Evolutionary conservation across 257 asterid species (phyloP), one percentile per base, ranked within the genome.

Genomic region (Solanum gracilifrons): DNA sequence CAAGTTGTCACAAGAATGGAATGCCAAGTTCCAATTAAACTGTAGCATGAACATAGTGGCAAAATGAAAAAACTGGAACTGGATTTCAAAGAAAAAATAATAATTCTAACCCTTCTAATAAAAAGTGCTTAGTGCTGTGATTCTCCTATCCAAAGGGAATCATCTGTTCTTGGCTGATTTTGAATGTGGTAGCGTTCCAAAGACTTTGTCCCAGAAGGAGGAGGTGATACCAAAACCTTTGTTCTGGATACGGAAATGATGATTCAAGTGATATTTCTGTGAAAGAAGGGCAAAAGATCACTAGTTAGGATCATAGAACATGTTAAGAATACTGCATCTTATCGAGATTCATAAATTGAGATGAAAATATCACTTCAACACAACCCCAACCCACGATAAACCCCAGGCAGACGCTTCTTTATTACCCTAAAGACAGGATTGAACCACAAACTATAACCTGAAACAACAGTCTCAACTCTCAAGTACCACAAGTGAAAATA

Each of bases 171-270:
- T 88, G 88, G 88, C 86, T 58, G 91, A 87, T 88, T 76, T 90
- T 5, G 94, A 18, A 13, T 29, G 91, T 55, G 98, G 94, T 84
- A 94, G 92, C 13, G 98, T 94, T 71, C 95, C 97, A 37, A 95
- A 94, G n/a, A 94, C 91, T 88, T 87, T 90, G 90, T 95, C 98
- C 98, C 98, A 95, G 86, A 95, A 91, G 36, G 89, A 60, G 58
- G 98, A 93, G 36, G 98, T 95, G 90, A 95, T 94, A 88, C 98
- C 98, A 29, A 92, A 95, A 29, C 98, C 98, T 91, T 92, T 93
- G 91, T 92, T 88, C 86, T 95, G 97, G 89, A 92, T 68, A 69
- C 88, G 92, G 88, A 90, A 95, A 91, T 95, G 98, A 91, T 95
- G 98, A 92, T 91, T 91, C 97, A 95, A 94, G 89, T 95, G 98